Base-by-base conservation (phyloP, 1,284 basidiomycete genomes). In the Leccinum solheimii region DNA sequence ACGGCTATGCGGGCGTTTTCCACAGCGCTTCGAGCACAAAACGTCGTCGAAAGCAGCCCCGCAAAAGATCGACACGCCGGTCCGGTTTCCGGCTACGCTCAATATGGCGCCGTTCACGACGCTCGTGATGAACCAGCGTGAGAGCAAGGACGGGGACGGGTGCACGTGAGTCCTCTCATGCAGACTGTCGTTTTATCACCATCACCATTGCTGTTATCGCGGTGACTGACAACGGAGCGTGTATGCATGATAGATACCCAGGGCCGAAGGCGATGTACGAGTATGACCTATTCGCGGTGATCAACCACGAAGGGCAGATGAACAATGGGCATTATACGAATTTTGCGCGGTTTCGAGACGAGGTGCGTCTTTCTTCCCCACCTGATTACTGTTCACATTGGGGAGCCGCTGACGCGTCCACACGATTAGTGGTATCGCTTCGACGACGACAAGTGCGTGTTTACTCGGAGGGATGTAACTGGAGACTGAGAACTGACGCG, bases 261-360 rank as follows among this genome's bases (percentile, higher is more conserved):
- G 86, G 88, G 1, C 88, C 90, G 1, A 80, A 84, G 43, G 81
- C 83, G 13, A 82, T 94, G 76, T 98, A 94, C 75, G 88, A 92
- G 59, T 98, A 97, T 74, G 93, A 97, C 70, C 83, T 98, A 2
- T 95, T 97, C 70, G 91, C 94, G 8, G 94, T 98, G 36, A 90
- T 98, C 62, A 95, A 95, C 64, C 96, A 98, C 75, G 94, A 97
- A 73, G 96, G 96, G 9, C 90, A 92, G 74, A 87, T 98, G 70
- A 91, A 96, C 75, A 97, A 95, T 62, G 96, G 96, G 0, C 96
- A 98, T 72, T 98, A 98, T 75, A 94, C 90, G 30, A 93, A 90
- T 74, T 95, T 83, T 71, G 88, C 90, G 26, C 83, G 90, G 32
- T 91, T 85, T 67, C 81, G 87, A 61, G 86, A 92, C 65, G 86